Conservation (phyloP, 73 alveolate genomes). For the Paramecium caudatum region DNA sequence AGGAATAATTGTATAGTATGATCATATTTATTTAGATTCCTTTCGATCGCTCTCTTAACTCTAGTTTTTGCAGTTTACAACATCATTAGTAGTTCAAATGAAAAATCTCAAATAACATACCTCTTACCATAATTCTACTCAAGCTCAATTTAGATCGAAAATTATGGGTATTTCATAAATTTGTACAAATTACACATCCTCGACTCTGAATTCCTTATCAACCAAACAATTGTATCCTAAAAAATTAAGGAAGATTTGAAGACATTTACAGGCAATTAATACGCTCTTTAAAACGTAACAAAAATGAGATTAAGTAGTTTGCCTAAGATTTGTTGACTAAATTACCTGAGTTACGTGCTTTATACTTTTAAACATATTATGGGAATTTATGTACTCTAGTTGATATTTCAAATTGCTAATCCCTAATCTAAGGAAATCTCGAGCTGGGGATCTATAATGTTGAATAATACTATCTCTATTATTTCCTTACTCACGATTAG, state of each 20-base stretch:
- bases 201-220: background rate
- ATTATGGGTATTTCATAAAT: background rate
- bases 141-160: background rate
- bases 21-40: constrained; percentile 20
- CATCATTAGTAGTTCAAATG: constrained; percentile 29
- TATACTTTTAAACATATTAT: background rate
- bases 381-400: constrained; percentile 33
- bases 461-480: constrained; percentile 32
- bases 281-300: background rate
- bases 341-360: background rate
- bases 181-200: background rate
- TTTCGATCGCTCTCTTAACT: constrained; percentile 24
- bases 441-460: constrained; percentile 42
- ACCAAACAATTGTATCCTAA: background rate
- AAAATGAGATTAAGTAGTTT: background rate
- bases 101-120: background rate
- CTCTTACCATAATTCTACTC: constrained; percentile 42
- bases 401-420: background rate
- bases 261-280: constrained; percentile 34
- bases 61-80: constrained; percentile 64
- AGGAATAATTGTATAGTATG: constrained; percentile 63
- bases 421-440: background rate
- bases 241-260: background rate
- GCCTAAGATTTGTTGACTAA: background rate
- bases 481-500: background rate